Percentiles rank a stretch among this genome's conserved stretches.
These are phyloP conservation scores for Exophiala dermatitidis DNA, from an alignment of 2,329 filamentous ascomycete genomes.

Conservation along the genomic window DNA sequence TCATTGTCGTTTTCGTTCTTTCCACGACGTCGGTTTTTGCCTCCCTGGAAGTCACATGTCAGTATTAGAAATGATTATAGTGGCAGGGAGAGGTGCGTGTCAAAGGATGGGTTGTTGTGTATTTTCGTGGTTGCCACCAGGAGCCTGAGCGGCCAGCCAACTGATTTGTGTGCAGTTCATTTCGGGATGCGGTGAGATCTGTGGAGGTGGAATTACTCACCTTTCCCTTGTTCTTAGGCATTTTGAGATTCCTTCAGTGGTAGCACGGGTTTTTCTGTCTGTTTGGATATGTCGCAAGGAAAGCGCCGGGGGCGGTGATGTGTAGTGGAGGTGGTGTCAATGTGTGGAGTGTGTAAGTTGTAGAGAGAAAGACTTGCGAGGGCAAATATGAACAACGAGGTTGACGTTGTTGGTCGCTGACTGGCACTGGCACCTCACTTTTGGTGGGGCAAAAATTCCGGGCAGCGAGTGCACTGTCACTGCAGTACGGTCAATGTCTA, in stretches of 20 bases:
- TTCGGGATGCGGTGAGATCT: background rate
- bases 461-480: background rate
- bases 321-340: background rate
- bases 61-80: background rate
- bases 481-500: too few relatives aligned
- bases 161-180: background rate
- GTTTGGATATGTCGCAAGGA: background rate
- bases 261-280: background rate
- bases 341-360: slow-evolving; percentile 4
- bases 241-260: slow-evolving; percentile 42
- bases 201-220: slow-evolving; percentile 39
- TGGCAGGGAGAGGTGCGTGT: too few relatives aligned
- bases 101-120: background rate
- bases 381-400: slow-evolving; percentile 7
- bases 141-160: too few relatives aligned
- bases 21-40: slow-evolving; percentile 96
- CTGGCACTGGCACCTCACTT: background rate
- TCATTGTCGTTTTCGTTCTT: slow-evolving; percentile 99
- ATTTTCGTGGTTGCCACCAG: background rate
- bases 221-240: slow-evolving; percentile 99
- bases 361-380: slow-evolving; percentile 1
- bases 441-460: slow-evolving; percentile 3
- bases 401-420: slow-evolving; percentile 6
- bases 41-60: slow-evolving; percentile 54
- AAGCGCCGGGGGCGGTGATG: background rate